phyloP scores from a whole-genome alignment of 179 eudicot genomes.

The Carnegiea gigantea region DNA sequence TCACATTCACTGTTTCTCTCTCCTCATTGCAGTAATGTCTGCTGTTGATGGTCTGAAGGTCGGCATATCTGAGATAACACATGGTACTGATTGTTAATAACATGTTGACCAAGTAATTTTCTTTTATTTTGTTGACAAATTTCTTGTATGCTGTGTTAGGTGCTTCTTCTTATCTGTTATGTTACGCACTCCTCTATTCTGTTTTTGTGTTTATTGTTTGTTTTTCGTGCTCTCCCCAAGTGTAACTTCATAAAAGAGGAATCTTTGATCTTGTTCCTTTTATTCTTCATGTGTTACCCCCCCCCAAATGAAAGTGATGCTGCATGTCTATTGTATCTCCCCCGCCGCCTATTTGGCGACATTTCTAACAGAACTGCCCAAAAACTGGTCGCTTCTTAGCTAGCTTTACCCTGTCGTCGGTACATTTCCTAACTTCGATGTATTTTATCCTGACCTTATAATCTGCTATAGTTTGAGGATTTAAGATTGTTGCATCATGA shows the following conservation, averaged over 20 bases:
- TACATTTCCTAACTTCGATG: not conserved
- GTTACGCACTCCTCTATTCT: not conserved
- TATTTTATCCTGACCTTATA: slow-evolving; percentile 5
- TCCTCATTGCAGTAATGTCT: slow-evolving; percentile 65
- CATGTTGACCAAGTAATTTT: not conserved
- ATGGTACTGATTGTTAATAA: slow-evolving; percentile 44
- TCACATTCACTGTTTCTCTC: slow-evolving; percentile 9
- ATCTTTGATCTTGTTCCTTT: not conserved
- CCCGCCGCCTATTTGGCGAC: not conserved
- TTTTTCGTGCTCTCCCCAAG: not conserved
- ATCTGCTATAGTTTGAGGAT: not conserved
- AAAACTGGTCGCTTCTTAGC: not conserved
- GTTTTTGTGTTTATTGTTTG: not conserved
- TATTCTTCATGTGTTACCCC: not conserved
- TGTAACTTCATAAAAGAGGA: not conserved
- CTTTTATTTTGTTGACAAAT: not conserved
- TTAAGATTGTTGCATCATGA: not conserved
- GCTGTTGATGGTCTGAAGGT: slow-evolving; percentile 91
- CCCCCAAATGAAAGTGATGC: not conserved
- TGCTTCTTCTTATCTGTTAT: not conserved
- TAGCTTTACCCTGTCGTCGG: not conserved
- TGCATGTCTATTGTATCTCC: not conserved
- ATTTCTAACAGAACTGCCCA: not conserved
- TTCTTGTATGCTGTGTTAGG: not conserved
- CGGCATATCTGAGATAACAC: slow-evolving; percentile 65